Conservation (phyloP, 352 stramenopile species). For the Pythium guiyangense region DNA sequence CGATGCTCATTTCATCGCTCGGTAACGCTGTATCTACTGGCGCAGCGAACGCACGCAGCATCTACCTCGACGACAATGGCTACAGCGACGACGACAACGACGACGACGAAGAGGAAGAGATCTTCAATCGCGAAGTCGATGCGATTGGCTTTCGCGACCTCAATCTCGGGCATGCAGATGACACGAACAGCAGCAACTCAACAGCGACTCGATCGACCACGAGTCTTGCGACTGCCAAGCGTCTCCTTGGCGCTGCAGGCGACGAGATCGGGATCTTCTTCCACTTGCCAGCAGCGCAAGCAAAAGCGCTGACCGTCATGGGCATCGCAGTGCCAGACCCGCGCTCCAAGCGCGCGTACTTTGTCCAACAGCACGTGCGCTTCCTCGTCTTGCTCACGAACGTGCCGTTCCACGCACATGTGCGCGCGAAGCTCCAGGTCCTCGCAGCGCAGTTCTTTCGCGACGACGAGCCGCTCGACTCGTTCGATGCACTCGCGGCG, state of each 20-base stretch:
- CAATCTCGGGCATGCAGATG: slow-evolving; percentile 6
- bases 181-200: not conserved
- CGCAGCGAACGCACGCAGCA: not conserved
- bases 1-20: slow-evolving; percentile 19
- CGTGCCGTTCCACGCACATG: slow-evolving; percentile 32
- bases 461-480: slow-evolving; percentile 14
- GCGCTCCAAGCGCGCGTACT: slow-evolving; percentile 24
- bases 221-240: not conserved
- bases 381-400: slow-evolving; percentile 50
- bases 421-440: slow-evolving; percentile 30
- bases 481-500: slow-evolving; percentile 20
- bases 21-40: not conserved
- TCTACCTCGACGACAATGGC: slow-evolving; percentile 18
- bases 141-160: slow-evolving; percentile 29
- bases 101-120: slow-evolving; percentile 59
- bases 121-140: slow-evolving; percentile 63
- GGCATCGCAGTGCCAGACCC: slow-evolving; percentile 47
- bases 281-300: slow-evolving; percentile 20
- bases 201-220: not conserved
- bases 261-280: slow-evolving; percentile 44
- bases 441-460: slow-evolving; percentile 29
- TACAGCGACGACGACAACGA: slow-evolving; percentile 20
- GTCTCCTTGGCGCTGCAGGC: not conserved
- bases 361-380: slow-evolving; percentile 41
- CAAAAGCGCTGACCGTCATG: slow-evolving; percentile 19